Base-by-base conservation (phyloP, 2,329 filamentous ascomycete genomes). In the Sclerotinia nivalis region DNA sequence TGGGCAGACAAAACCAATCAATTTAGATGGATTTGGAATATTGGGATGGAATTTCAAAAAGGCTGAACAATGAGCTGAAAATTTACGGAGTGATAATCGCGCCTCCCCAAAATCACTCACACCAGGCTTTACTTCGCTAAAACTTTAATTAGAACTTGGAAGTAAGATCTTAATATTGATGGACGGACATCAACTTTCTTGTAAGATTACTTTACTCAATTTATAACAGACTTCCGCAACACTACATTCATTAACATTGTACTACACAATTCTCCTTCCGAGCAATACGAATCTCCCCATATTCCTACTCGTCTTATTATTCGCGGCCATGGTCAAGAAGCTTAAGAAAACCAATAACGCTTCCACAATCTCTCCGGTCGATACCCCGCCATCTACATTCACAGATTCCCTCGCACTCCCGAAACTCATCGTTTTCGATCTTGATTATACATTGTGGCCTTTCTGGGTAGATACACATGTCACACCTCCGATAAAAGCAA, bases 381-480 rank as follows among this genome's bases (percentile, higher is more conserved):
- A 69, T 52, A 71, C 72, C 47, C 72, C 75, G 25, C 77, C 76
- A 69, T 72, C 74, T 5, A 74, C 72, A 8, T 74, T 78, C n/a
- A 64, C 72, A 40, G 75, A 78, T 68, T 75, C 70, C 5, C 71
- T 76, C 45, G 65, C 86, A 54, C 76, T 78, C 22, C 77, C 77
- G 2, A 77, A 90, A 72, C 86, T 97, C 74, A 86, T 98, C 76
- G 92, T 96, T 73, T 97, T 98, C 82, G 96, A 98, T 80, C 88
- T 98, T 72, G 95, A 98, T 84, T 98, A 97, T 84, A 98, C 96
- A 0, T 85, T 98, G n/a, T 98, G 95, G 96, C 93, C 94, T 6
- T 97, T 97, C 82, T 98, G 95, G 95, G 90, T 97, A 1, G 96
- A 98, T 83, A 97, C 93, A 4, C 94, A 97, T 81, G 91, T 96